These are phyloP conservation scores for Ceratocystis harringtonii DNA, from an alignment of 2,329 filamentous ascomycete genomes.

Conservation along the genomic window DNA sequence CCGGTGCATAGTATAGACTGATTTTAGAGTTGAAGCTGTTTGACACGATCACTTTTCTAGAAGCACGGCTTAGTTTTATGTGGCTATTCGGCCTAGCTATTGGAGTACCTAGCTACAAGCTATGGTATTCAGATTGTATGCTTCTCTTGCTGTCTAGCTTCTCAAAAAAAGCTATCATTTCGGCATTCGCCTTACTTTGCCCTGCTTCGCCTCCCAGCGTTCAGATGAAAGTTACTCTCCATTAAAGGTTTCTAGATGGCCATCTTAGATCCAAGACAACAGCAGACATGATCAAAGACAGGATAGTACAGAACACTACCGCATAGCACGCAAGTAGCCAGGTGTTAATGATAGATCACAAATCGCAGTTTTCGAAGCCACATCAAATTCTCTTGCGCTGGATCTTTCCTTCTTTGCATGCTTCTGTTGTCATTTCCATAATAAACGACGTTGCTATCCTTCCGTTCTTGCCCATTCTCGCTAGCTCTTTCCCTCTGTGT, in stretches of 20 bases:
- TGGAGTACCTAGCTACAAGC: too few relatives aligned
- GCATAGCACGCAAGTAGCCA: neutral
- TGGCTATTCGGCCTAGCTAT: neutral
- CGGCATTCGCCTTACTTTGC: too few relatives aligned
- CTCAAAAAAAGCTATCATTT: too few relatives aligned
- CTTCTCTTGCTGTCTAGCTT: too few relatives aligned
- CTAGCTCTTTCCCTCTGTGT: neutral
- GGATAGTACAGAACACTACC: neutral
- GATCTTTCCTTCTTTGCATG: too few relatives aligned
- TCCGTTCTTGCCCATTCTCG: too few relatives aligned
- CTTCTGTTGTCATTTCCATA: too few relatives aligned
- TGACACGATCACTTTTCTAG: constrained; percentile 6
- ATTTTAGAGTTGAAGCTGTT: constrained; percentile 6
- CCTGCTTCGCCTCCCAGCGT: neutral
- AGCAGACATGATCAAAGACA: neutral
- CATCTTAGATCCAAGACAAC: neutral
- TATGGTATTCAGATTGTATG: too few relatives aligned
- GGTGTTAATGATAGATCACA: too few relatives aligned
- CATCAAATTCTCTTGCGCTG: too few relatives aligned
- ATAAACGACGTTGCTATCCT: too few relatives aligned
- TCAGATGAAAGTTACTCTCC: neutral
- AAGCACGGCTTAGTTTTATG: neutral
- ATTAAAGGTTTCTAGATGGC: neutral
- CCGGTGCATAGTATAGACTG: constrained; percentile 11
- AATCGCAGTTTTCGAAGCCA: too few relatives aligned